Base-by-base conservation (phyloP, 306 rosid species). In the Acmispon strigosus region DNA sequence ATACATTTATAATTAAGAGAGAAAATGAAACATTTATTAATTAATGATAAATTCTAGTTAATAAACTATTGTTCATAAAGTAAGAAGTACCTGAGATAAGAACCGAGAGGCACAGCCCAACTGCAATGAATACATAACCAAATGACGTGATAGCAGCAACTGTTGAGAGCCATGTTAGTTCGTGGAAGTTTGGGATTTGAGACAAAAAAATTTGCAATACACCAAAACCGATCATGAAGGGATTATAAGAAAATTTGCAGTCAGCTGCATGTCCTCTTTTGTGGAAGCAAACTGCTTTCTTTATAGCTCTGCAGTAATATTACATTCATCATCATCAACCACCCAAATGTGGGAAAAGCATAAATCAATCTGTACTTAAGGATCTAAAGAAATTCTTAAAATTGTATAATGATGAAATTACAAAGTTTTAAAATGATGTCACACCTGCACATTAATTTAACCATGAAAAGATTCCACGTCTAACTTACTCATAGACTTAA, bases 111-210 rank as follows among this genome's bases (percentile, higher is more conserved):
- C 90, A 85, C 47, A 90, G 85, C n/a, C 85, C 89, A 57, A 75
- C 64, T 18, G 85, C 89, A 42, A 80, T 76, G 17, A 69, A 16
- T 42, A 86, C 83, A 70, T 89, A 89, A 15, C 88, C 88, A 67
- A 89, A 89, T 10, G 96, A 89, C 75, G 84, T 89, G 47, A 58
- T 20, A 57, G 87, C 88, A 5, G 90, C 90, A 62, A 71, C 8
- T 16, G 79, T 75, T 49, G 92, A 87, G 34, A 87, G 82, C 90
- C 86, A 82, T 29, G 89, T 66, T 10, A 85, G 60, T 55, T 82
- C 69, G 51, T 80, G 82, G 32, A 89, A 89, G 64, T 85, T 87
- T 54, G 88, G 84, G 57, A 89, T 85, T 66, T 87, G 90, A 34
- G 96, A 87, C 45, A 82, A 74, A 17, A 87, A 62, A 57, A 87